Evolutionary conservation across 2,329 filamentous ascomycete species (phyloP), one percentile per base, ranked within the genome.

Genomic region (Lecanosticta acicola): DNA sequence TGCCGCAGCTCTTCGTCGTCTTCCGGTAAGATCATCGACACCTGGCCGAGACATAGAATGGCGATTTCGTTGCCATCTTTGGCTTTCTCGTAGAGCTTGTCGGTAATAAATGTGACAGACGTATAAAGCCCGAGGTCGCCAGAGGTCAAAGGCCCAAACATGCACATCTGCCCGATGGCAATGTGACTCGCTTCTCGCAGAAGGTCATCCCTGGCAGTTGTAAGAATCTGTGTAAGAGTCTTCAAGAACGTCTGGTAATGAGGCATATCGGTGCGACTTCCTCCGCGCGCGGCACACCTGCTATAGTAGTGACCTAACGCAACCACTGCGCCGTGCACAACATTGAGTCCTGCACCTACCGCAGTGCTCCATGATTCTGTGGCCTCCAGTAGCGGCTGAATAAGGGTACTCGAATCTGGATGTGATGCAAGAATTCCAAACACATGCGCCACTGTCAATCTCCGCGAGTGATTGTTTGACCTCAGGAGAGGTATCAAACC

Each of bases 61-160:
- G 91, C 85, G 46, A 78, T 82, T 59, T 94, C 90, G 46, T 87
- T 86, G 7, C 88, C 85, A 46, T 85, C 81, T 62, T 89, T 93
- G 8, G 87, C 84, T 49, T 84, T 79, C 1, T 75, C 71, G 4
- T 79, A 73, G 0, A 96, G 70, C 4, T 80, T 77, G 14, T 83
- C 75, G 18, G 83, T 72, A 11, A 89, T 70, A 13, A 43, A 48
- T 29, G 53, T 54, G 4, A 63, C 17, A 1, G 53, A 54, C 3
- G 43, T 41, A 14, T 51, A 32, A 18, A 53, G 39, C 9, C 53
- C 20, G 64, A 65, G 3, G 68, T 57, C 20, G 3, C 60, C 54
- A 67, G 58, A 75, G 51, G 49, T 74, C 62, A 84, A 61, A 8
- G 79, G 71, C 2, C 71, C 71, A 52, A 80, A 80, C 16, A 83